Base-by-base conservation (phyloP, 208 protist species). In the Acanthamoeba divionensis region DNA sequence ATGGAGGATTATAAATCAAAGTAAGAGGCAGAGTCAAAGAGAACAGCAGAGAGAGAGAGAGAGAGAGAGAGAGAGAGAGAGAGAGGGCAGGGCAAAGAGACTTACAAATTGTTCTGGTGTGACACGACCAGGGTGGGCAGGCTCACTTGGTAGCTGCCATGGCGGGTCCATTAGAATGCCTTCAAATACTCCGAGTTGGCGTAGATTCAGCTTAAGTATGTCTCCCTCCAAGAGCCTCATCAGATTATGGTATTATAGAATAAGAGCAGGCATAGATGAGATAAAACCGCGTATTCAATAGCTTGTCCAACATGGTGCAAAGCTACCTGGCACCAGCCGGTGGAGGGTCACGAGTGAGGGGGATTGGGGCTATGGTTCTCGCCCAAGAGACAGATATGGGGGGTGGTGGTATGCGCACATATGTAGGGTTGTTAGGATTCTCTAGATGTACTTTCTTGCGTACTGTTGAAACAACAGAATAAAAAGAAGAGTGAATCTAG, bases 161-260 rank as follows among this genome's bases (percentile, higher is more conserved):
- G 92, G 92, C 18, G 92, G 82, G 60, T 94, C 92, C 47, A 94
- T 93, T 4, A 91, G 54, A 24, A 94, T 65, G 48, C 36, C 90
- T 87, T 93, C 77, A 41, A 86, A 86, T 29, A 60, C 69, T 41
- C 69, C 69, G n/a, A 60, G 57, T 10, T 79, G 50, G 29, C 31
- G 31, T 29, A 79, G 69, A 12, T 79, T 29, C 44, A 79, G 57
- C 26, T 83, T 55, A 12, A 83, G 73, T 18, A 83, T 55, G 29
- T 83, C 73, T 21, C 48, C 73, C 10, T 83, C 73, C 7, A 44
- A 4, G 21, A 31, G 52, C 52, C 52, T 57, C 18, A 15, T 15
- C 52, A n/a, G n/a, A n/a, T n/a, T n/a, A n/a, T n/a, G n/a, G n/a
- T n/a, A n/a, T n/a, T n/a, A n/a, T n/a, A n/a, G n/a, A n/a, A n/a